These are phyloP conservation scores for Aquilaria agallochum DNA, from an alignment of 441 rosid species.

Conservation along the genomic window DNA sequence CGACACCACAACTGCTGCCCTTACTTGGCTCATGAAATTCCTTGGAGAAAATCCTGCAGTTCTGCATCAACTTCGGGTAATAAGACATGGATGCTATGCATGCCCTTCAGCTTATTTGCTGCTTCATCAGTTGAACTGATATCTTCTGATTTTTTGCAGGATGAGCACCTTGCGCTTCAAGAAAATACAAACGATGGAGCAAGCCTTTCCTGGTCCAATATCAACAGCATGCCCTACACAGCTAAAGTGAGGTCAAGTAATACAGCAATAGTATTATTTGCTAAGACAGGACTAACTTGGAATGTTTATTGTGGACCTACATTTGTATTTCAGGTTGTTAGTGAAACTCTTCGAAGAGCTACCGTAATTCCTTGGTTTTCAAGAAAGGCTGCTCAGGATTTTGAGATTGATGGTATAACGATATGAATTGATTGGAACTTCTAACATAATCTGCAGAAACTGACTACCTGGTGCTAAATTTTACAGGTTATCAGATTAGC, in stretches of 20 bases:
- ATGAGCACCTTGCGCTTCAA: constrained; percentile 38
- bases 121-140: background rate
- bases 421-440: constrained; percentile 2
- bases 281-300: background rate
- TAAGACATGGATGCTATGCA: background rate
- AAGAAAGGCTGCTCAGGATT: constrained; percentile 68
- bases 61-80: constrained; percentile 46
- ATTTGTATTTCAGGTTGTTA: constrained; percentile 38
- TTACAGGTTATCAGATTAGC: constrained; percentile 45
- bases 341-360: constrained; percentile 59
- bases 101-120: background rate
- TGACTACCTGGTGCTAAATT: background rate
- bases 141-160: constrained; percentile 31
- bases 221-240: constrained; percentile 59
- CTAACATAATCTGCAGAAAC: background rate
- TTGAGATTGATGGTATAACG: constrained; percentile 49
- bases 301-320: background rate
- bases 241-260: constrained; percentile 32
- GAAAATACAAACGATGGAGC: constrained; percentile 32
- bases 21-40: constrained; percentile 59
- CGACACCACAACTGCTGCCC: constrained; percentile 65
- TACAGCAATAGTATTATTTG: background rate
- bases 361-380: constrained; percentile 65
- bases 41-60: constrained; percentile 50
- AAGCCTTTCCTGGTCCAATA: constrained; percentile 49